phyloP scores from a whole-genome alignment of 305 asterid genomes.

The Striga hermonthica region DNA sequence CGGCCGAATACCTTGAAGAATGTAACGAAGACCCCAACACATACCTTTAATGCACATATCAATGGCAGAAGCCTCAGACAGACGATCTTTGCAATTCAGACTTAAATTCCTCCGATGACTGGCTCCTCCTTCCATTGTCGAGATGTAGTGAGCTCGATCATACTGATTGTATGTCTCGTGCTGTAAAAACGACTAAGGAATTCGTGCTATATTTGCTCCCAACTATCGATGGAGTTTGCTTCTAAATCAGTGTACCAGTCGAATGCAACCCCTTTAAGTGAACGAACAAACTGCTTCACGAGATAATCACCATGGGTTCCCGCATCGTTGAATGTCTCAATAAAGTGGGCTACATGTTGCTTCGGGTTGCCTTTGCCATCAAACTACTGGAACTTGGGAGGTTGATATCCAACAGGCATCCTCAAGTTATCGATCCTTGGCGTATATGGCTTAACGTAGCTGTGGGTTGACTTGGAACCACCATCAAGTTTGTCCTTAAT shows the following conservation, averaged over 20 bases:
- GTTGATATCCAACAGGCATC: not conserved
- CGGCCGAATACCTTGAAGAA: too few species aligned
- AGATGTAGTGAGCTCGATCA: not conserved
- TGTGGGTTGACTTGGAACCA: not conserved
- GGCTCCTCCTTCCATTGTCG: not conserved
- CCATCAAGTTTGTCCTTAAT: not conserved
- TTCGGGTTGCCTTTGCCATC: not conserved
- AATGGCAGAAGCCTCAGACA: too few species aligned
- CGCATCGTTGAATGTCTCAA: not conserved
- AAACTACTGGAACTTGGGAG: not conserved
- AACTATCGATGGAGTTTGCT: not conserved
- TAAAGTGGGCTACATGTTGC: not conserved
- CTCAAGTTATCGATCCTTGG: not conserved
- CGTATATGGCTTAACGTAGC: not conserved
- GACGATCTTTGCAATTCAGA: too few species aligned
- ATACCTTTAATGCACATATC: too few species aligned
- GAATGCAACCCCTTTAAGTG: not conserved
- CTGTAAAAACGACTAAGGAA: not conserved
- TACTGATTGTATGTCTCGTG: not conserved
- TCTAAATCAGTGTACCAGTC: not conserved
- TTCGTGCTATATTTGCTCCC: not conserved
- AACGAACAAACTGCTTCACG: not conserved
- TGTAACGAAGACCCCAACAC: too few species aligned
- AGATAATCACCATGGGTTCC: not conserved
- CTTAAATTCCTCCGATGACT: not conserved